These are phyloP conservation scores for Pyropia haitanensis DNA, from an alignment of 23 red algal species.

Conservation along the genomic window DNA sequence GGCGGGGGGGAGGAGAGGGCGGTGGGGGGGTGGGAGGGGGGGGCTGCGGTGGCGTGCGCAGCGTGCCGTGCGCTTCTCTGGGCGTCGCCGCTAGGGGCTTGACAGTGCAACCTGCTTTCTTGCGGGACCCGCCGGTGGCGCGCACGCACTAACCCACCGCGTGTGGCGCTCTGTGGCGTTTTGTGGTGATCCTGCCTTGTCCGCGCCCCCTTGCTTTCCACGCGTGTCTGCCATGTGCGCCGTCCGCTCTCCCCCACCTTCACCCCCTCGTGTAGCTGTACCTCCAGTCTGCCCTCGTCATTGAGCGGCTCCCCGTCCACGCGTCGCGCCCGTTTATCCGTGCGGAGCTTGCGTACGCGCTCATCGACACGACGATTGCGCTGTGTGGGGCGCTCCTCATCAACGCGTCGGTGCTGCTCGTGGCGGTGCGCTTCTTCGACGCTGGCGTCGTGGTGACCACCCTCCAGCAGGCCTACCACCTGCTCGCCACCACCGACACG, in stretches of 20 bases:
- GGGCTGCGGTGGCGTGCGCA: constrained; percentile 7
- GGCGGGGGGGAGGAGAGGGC: no score
- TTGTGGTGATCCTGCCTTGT: no score
- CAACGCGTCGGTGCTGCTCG: constrained; percentile 58
- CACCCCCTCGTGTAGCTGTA: constrained; percentile 18
- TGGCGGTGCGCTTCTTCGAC: constrained; percentile 54
- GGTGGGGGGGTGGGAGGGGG: no score
- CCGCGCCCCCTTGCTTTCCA: no score
- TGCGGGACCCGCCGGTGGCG: no score
- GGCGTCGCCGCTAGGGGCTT: no score
- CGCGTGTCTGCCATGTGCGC: no score
- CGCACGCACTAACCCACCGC: no score
- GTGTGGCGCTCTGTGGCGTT: no score
- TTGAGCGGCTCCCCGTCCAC: constrained; percentile 32
- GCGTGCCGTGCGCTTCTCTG: neutral
- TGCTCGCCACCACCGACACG: constrained; percentile 61
- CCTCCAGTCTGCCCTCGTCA: constrained; percentile 89
- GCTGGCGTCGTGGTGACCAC: constrained; percentile 68
- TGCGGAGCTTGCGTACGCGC: constrained; percentile 65
- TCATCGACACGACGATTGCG: constrained; percentile 62
- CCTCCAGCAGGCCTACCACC: constrained; percentile 79
- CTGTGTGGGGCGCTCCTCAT: constrained; percentile 55
- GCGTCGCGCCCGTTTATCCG: constrained; percentile 1
- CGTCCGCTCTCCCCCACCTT: no score
- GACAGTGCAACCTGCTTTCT: no score